Evolutionary conservation across 495 filamentous ascomycete species (phyloP).

Genomic region (Xylaria palmicola): DNA sequence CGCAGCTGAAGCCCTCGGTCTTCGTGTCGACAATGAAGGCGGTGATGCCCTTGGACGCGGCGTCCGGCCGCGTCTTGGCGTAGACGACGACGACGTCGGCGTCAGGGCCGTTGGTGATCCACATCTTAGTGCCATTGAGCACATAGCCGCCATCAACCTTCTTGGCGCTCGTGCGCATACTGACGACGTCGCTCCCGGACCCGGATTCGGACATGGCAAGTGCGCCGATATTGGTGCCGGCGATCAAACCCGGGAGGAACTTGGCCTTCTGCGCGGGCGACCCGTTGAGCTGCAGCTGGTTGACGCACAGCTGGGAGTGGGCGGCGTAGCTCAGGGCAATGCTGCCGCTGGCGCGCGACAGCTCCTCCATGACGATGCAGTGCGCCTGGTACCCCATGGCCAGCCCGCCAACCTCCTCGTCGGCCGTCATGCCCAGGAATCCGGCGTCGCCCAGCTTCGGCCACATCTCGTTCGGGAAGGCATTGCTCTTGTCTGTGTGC

Average conservation of each 20-base stretch:
- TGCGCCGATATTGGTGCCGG: conserved; percentile 80
- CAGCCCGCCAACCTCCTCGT: conserved; percentile 89
- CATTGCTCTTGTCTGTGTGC: conserved; percentile 78
- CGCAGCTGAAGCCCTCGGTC: conserved; percentile 75
- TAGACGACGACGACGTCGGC: conserved; percentile 89
- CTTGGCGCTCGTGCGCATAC: conserved; percentile 85
- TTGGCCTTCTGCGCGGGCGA: conserved; percentile 70
- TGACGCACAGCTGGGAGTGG: conserved; percentile 94
- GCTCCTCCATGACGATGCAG: conserved; percentile 93
- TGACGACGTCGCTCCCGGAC: conserved; percentile 89
- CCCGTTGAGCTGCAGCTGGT: conserved; percentile 94
- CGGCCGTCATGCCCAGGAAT: conserved; percentile 89
- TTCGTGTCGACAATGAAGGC: conserved; percentile 84
- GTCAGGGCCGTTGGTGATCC: conserved; percentile 98
- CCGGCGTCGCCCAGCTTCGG: conserved; percentile 87
- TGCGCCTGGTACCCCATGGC: conserved; percentile 97
- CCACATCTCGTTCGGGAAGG: conserved; percentile 92
- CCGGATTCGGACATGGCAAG: conserved; percentile 95
- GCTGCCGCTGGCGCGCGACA: conserved; percentile 65
- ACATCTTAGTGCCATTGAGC: conserved; percentile 96
- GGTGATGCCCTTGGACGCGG: conserved; percentile 87
- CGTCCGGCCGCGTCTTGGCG: conserved; percentile 84
- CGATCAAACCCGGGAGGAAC: conserved; percentile 78
- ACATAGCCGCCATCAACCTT: conserved; percentile 80
- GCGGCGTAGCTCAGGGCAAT: conserved; percentile 92